Conservation (phyloP, 2,329 filamentous ascomycete genomes). For the Neurospora sp. region DNA sequence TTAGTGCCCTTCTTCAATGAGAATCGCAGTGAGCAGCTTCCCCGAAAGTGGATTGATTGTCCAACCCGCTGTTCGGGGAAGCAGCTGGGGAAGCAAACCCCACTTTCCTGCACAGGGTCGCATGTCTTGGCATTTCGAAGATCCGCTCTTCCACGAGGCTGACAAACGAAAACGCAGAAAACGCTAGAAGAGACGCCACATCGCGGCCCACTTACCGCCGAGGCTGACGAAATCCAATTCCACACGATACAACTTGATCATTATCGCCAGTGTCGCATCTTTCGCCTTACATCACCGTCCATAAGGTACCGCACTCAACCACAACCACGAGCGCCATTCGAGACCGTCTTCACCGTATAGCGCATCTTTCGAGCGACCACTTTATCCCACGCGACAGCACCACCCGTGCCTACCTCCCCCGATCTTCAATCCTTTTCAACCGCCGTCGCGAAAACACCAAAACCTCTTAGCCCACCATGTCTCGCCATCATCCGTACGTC, state of each 20-base stretch:
- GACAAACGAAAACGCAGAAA: not conserved
- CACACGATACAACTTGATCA: not conserved
- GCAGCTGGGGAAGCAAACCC: not conserved
- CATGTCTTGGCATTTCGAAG: not conserved
- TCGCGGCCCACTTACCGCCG: not conserved
- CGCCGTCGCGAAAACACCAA: not conserved
- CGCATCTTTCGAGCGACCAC: not conserved
- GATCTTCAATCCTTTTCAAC: not conserved
- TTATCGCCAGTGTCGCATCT: not conserved
- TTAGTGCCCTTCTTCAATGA: not conserved
- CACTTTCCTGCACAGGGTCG: not conserved
- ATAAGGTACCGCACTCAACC: not conserved
- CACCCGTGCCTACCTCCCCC: not conserved
- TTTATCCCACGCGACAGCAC: not conserved
- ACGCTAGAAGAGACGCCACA: conserved; percentile 1
- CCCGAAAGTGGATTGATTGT: not conserved
- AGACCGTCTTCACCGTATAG: not conserved
- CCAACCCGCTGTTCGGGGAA: not conserved
- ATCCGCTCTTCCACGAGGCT: not conserved
- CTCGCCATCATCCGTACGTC: conserved; percentile 82
- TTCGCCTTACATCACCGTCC: not conserved
- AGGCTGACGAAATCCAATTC: conserved; percentile 9
- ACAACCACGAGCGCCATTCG: not conserved
- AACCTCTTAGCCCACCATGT: conserved; percentile 46
- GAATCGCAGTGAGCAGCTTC: not conserved